Evolutionary conservation across 352 stramenopile species (phyloP).

Genomic region (Globisporangium polare): DNA sequence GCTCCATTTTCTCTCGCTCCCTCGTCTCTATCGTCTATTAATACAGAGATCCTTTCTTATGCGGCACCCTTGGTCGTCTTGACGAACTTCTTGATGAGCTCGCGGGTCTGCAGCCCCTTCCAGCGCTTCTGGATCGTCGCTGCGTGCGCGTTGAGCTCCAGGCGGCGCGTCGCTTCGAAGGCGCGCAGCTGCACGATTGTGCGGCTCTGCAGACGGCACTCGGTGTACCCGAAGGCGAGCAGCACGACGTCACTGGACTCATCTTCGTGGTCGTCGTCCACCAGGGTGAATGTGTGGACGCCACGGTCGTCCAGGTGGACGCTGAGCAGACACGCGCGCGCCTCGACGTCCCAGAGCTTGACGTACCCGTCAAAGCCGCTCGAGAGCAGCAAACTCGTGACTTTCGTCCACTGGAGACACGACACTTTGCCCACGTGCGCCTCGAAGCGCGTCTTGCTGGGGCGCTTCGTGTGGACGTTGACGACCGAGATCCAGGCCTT

Average conservation of each 20-base stretch:
- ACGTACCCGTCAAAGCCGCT: constrained; percentile 58
- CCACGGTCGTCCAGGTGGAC: constrained; percentile 46
- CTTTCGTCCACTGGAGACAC: constrained; percentile 44
- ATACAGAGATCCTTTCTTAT: background rate
- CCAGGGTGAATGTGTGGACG: constrained; percentile 30
- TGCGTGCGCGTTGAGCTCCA: constrained; percentile 29
- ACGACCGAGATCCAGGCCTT: constrained; percentile 58
- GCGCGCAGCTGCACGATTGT: constrained; percentile 31
- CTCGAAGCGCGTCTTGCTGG: constrained; percentile 33
- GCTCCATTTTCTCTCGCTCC: background rate
- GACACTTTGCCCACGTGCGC: constrained; percentile 55
- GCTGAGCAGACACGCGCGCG: constrained; percentile 25
- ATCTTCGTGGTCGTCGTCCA: constrained; percentile 15
- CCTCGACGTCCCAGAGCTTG: constrained; percentile 52
- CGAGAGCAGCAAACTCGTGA: constrained; percentile 36
- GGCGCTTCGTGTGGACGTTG: constrained; percentile 20
- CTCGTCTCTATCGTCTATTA: background rate
- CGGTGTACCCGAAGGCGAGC: constrained; percentile 32
- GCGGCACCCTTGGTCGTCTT: background rate
- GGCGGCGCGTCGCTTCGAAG: constrained; percentile 34
- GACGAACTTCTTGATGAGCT: constrained; percentile 52
- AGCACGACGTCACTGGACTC: constrained; percentile 14
- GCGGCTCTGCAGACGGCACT: constrained; percentile 37
- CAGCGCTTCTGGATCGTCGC: constrained; percentile 53
- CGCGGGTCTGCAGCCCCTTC: constrained; percentile 47